Conservation (phyloP, 179 eudicot species). For the Kewa caespitosa region DNA sequence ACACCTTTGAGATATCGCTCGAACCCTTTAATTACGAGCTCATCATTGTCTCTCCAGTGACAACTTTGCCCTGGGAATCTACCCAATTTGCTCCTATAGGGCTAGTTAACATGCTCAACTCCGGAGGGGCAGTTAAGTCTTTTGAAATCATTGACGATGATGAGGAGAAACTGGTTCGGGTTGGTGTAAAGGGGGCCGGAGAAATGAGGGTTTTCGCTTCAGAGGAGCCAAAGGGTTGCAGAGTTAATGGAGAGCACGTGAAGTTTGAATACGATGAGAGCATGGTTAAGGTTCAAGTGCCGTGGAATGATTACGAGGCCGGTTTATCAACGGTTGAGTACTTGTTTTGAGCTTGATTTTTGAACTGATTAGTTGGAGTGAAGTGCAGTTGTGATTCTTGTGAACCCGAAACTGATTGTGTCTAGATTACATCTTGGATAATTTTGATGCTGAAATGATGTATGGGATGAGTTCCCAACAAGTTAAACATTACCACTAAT, state of each 20-base stretch:
- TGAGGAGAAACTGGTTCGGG: conserved; percentile 31
- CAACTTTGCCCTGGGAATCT: conserved; percentile 27
- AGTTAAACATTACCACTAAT: not conserved
- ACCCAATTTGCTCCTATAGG: conserved; percentile 82
- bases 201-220: conserved; percentile 69
- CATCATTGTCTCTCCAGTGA: conserved; percentile 67
- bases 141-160: conserved; percentile 31
- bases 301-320: conserved; percentile 49
- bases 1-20: conserved; percentile 47
- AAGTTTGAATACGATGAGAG: conserved; percentile 46
- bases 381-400: not conserved
- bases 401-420: not conserved
- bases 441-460: not conserved
- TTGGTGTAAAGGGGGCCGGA: conserved; percentile 75
- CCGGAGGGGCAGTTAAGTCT: conserved; percentile 79
- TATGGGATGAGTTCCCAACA: not conserved
- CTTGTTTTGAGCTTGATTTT: conserved; percentile 35
- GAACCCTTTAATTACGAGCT: conserved; percentile 87
- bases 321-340: conserved; percentile 52
- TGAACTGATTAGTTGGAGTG: conserved; percentile 7
- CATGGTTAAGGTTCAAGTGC: conserved; percentile 57
- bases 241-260: conserved; percentile 47
- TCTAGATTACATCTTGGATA: not conserved
- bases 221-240: conserved; percentile 50
- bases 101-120: conserved; percentile 76